Evolutionary conservation across 352 stramenopile genomes (phyloP), one percentile per base, ranked within the genome.

Genomic region (Globisporangium abappressorium): DNA sequence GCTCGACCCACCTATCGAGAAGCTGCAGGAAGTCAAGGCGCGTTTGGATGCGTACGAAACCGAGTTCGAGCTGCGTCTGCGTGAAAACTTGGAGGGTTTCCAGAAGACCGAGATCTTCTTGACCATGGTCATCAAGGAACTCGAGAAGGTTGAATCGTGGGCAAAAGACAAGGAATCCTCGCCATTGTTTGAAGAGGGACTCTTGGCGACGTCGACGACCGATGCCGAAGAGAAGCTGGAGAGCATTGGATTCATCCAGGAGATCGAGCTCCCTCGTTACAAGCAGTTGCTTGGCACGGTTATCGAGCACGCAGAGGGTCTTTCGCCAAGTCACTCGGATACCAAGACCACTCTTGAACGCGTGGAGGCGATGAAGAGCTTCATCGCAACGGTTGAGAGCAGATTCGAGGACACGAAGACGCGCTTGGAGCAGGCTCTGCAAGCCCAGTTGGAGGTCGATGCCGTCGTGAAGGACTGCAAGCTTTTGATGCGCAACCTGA

Each of bases 401-500:
- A 80, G 87, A 68, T 78, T 96, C 34, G 82, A 91, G 24, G 77
- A 80, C 20, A 76, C 83, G 24, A 93, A 94, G 67, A 66, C 68
- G 33, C 77, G 73, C 20, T 68, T 94, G 47, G 68, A 84, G 33
- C 74, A 92, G 43, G 78, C 74, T 36, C 66, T 95, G 18, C 78
- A 76, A 12, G 74, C 81, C 20, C 86, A 94, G 56, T 74, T 82
- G 59, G 78, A 92, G 59, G 78, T 95, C 14, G 87, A 94, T 53
- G 81, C 82, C 0, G 89, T 97, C 18, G 89, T 91, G 36, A 94
- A 96, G 75, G 89, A 95, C 66, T 90, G 82, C 75, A 94, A 93
- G 70, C 75, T 89, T 9, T 71, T 92, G 43, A 93, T 94, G 79
- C 85, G 87, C 51, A 93, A 91, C 64, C 81, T 97, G 47, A 95